Base-by-base conservation (phyloP, 1,139 yeast genomes). In the Debaryomyces subglobosus region DNA sequence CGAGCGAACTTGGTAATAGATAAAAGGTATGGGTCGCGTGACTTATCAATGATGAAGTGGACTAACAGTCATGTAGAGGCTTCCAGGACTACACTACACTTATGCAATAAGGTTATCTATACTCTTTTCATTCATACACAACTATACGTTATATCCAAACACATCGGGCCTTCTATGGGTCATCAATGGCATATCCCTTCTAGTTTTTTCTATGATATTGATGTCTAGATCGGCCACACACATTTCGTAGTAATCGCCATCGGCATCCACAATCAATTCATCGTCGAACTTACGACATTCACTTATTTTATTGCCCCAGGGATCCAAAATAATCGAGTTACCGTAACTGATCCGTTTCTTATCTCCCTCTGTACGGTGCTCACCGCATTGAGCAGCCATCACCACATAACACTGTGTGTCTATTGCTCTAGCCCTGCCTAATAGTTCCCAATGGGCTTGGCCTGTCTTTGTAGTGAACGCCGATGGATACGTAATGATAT, bases 381-480 rank as follows among this genome's bases (percentile, higher is more conserved):
- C 72, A 2, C 98, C 98, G 49, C 84, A 82, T 63, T 92, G 98
- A 0, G 96, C 97, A 0, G 98, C 94, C 87, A 92, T 85, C 4
- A 94, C 74, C 2, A 94, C 96, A 65, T 79, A 94, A 57, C 89
- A 77, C 64, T 94, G 98, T 1, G 94, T 81, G 61, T 91, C 97
- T 23, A 94, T 78, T 2, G 98, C 98, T 43, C 97, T 72, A 0
- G 96, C 85, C 36, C 83, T 75, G 2, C 91, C 96, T 49, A 94
- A 70, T 1, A 79, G 67, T 51, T 85, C 84, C 96, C 98, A 94
- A 61, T 94, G 98, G 0, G 94, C 94, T 49, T 81, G 82, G 0
- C 99, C 98, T 0, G 98, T 94, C 58, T 85, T 82, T 60, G 88
- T 81, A 0, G 98, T 92, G 71, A 95, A 94, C 0, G 98, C 98